Conservation (phyloP, 140 eudicot species). For the Oenanthe javanica region DNA sequence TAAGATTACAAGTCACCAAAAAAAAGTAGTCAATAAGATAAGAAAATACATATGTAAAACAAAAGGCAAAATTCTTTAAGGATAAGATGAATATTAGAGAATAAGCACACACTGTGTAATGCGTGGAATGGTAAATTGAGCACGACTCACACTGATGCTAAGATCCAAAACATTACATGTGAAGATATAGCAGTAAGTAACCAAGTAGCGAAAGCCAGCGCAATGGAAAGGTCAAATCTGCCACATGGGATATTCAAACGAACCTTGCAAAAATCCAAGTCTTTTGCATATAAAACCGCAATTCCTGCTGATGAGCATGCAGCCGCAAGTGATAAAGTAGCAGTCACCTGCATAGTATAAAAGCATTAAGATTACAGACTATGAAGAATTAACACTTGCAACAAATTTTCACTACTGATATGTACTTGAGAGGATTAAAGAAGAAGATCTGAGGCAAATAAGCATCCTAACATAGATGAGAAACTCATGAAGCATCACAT, state of each 20-base stretch:
- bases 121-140: not conserved
- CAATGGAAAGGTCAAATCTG: constrained; percentile 62
- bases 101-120: not conserved
- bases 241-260: constrained; percentile 52
- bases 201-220: constrained; percentile 84
- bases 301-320: constrained; percentile 98
- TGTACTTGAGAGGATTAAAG: not conserved
- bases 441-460: not conserved
- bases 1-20: not conserved
- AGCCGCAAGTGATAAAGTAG: constrained; percentile 86
- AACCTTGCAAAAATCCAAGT: constrained; percentile 61
- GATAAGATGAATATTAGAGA: not conserved
- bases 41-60: not conserved
- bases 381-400: not conserved
- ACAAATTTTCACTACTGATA: not conserved
- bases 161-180: constrained; percentile 82
- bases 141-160: constrained; percentile 56
- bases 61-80: not conserved
- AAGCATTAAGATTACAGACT: not conserved
- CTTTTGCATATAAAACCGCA: constrained; percentile 69
- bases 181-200: constrained; percentile 81
- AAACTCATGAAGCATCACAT: constrained; percentile 3
- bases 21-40: not conserved
- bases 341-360: constrained; percentile 59
- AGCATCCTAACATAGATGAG: not conserved